Base-by-base conservation (phyloP, 2,329 filamentous ascomycete species). In the Paraconiothyrium brasiliense region DNA sequence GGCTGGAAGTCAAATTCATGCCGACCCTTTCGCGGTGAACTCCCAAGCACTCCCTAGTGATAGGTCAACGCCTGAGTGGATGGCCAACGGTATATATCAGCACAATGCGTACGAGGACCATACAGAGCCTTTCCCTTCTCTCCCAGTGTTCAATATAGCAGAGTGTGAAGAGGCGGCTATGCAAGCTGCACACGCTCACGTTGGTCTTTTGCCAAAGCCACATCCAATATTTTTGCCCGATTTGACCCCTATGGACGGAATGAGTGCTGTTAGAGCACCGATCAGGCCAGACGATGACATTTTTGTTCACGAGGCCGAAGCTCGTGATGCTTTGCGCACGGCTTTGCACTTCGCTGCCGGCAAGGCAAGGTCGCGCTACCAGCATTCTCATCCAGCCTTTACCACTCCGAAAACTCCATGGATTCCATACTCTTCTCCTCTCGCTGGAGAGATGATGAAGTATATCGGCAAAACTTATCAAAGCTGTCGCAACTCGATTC, bases 141-240 rank as follows among this genome's bases (percentile, higher is more conserved):
- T 39, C 20, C 8, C 37, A 39, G 2, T 39, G 13, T 41, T 41
- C 16, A 20, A 41, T 16, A 8, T 14, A 3, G 34, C 9, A 27
- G 50, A 54, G 11, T 22, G 14, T 10, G 34, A 39, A 39, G 35
- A 54, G 30, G 30, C 30, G 37, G 50, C 50, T 35, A 54, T 54
- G 50, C 34, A 39, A 34, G 35, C 35, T 8, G n/a, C n/a, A 5
- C 50, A 54, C 35, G 13, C 50, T 11, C 35, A 39, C 4, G 24
- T 35, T 24, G 13, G 4, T 35, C 34, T 54, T 35, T 35, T 41
- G 16, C n/a, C 34, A 10, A 24, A 24, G 1, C 37, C 27, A 20
- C 37, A 27, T 16, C 51, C 39, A 20, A n/a, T 20, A 4, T 54
- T 54, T 27, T 5, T 37, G 9, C 51, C 51, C 13, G 35, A 32